Evolutionary conservation across 1,284 basidiomycete genomes (phyloP).

Genomic region (Apiotrichum mycotoxinovorans): DNA sequence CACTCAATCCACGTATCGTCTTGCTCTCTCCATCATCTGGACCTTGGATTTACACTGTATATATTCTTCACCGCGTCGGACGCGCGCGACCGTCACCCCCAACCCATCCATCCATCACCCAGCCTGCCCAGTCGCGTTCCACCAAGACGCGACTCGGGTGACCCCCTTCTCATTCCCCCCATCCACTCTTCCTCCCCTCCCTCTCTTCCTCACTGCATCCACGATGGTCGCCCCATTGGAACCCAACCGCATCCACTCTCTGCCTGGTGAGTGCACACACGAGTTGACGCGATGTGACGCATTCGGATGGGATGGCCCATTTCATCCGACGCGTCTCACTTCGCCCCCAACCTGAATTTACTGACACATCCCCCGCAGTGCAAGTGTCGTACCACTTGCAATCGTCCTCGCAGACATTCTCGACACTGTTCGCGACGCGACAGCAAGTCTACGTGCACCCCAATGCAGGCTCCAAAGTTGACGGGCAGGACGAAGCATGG

Average conservation of each 20-base stretch:
- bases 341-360: too few species aligned
- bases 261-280: constrained; percentile 35
- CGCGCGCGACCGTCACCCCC: too few species aligned
- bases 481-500: constrained; percentile 37
- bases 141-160: not conserved
- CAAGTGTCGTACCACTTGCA: constrained; percentile 44
- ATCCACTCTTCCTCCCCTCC: not conserved
- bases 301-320: too few species aligned
- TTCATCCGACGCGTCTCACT: not conserved
- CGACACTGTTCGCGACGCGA: constrained; percentile 32
- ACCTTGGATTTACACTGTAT: too few species aligned
- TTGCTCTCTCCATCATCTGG: too few species aligned
- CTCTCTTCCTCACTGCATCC: constrained; percentile 1
- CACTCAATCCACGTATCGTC: not conserved
- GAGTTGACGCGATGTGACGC: not conserved
- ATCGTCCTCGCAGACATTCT: constrained; percentile 35
- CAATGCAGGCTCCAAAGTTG: constrained; percentile 21
- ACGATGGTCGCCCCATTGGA: constrained; percentile 26
- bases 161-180: not conserved
- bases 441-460: constrained; percentile 47
- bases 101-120: too few species aligned
- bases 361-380: constrained; percentile 25
- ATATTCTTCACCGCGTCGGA: too few species aligned
- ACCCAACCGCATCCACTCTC: constrained; percentile 43
- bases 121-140: not conserved